Base-by-base conservation (phyloP, 768 basidiomycete genomes). In the Cantharellus anzutake region DNA sequence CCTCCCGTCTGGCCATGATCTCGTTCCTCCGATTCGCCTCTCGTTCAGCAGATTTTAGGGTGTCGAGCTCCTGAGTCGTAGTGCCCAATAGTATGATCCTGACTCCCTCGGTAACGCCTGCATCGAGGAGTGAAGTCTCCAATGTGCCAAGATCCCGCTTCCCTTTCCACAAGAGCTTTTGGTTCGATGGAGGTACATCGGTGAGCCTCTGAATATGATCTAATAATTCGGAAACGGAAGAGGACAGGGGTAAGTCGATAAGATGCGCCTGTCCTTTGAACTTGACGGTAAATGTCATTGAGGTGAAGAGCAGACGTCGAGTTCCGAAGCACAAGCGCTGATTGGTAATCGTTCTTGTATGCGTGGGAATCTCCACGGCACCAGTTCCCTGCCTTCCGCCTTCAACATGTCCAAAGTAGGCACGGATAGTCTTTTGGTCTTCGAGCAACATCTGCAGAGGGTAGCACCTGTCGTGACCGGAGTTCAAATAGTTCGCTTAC, bases 371-470 rank as follows among this genome's bases (percentile, higher is more conserved):
- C 1, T 29, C 20, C 20, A 29, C 20, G 20, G 20, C 20, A 29
- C 20, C 20, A 29, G 20, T 29, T 29, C 20, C 20, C 20, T 29
- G 20, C 20, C 20, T 29, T 29, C 20, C 20, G 44, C 44, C 44
- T 11, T 11, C 44, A 48, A 11, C 44, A 48, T 48, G 44, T 11
- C 44, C 68, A 87, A 82, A 66, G 68, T 85, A 58, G 84, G 82
- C 64, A 66, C 78, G 3, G 88, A 91, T 55, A 86, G 85, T 0
- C 72, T 82, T 7, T 73, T 89, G 67, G 76, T 89, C 60, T 86
- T 91, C 62, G 88, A 91, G 69, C 86, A 91, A 65, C 86, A 86
- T 0, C 87, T 90, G 70, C 78, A 78, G 14, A 74, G 82, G 65
- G 87, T 88, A 41, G 60, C 53, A 39, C 14, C 35, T 11, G 37